Evolutionary conservation across 192 early-diverging fungal species (phyloP).

Genomic region (Spinellus fusiger): DNA sequence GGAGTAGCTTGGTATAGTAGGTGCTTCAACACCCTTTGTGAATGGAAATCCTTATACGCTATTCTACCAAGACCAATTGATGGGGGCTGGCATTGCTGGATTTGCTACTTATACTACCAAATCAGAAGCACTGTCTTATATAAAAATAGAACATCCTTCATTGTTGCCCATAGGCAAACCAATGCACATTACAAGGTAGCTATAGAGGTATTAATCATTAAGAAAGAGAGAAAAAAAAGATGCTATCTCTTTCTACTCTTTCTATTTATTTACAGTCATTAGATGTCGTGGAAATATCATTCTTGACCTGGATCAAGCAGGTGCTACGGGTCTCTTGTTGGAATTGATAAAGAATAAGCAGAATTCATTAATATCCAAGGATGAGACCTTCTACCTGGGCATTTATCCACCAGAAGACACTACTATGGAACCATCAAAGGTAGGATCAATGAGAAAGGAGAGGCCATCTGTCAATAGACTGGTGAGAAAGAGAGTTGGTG

Average conservation of each 20-base stretch:
- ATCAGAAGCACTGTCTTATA: neutral
- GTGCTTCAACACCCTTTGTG: constrained; percentile 49
- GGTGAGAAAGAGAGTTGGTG: too few relatives aligned
- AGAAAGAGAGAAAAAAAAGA: too few relatives aligned
- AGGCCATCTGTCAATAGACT: too few relatives aligned
- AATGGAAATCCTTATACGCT: constrained; percentile 45
- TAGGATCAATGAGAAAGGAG: too few relatives aligned
- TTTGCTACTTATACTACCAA: constrained; percentile 24
- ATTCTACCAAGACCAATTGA: constrained; percentile 36
- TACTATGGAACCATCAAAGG: neutral
- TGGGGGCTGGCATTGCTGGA: constrained; percentile 43
- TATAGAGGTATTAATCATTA: neutral
- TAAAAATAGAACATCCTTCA: constrained; percentile 30
- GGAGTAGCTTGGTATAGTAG: constrained; percentile 35
- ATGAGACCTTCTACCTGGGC: constrained; percentile 49
- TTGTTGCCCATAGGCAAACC: constrained; percentile 38
- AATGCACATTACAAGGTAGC: constrained; percentile 46
- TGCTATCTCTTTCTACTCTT: too few relatives aligned
- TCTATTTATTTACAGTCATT: neutral
- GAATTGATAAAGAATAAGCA: constrained; percentile 28
- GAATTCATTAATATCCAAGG: constrained; percentile 36
- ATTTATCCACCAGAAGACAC: constrained; percentile 13
- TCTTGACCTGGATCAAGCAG: constrained; percentile 43
- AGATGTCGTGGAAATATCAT: constrained; percentile 52
- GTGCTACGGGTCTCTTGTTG: constrained; percentile 43